A percentile compares a stretch with the other conserved stretches of the same genome.
Conservation (phyloP, 495 filamentous ascomycete species). For the Penicillium taxi region DNA sequence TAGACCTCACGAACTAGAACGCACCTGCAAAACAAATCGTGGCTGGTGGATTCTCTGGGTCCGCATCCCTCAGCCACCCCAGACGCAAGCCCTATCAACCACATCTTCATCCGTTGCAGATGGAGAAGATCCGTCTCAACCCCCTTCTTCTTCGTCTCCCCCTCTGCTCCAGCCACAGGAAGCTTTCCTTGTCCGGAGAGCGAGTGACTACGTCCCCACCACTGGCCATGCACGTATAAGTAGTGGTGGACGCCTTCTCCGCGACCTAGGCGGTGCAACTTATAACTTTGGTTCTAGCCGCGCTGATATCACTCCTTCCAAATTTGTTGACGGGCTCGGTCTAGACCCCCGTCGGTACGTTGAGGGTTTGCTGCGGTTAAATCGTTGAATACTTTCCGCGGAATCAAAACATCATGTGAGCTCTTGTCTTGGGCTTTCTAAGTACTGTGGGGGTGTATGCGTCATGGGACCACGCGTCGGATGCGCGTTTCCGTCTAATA, state of each 20-base stretch:
- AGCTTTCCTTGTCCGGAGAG: slow-evolving; percentile 70
- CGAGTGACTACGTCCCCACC: slow-evolving; percentile 52
- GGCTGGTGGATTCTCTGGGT: slow-evolving; percentile 99
- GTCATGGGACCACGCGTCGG: too few species aligned
- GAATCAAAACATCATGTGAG: too few species aligned
- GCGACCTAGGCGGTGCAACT: slow-evolving; percentile 38
- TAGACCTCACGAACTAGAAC: slow-evolving; percentile 57
- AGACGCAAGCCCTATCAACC: slow-evolving; percentile 12
- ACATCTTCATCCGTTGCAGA: slow-evolving; percentile 13
- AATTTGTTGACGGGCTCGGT: slow-evolving; percentile 77
- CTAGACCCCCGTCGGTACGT: slow-evolving; percentile 83
- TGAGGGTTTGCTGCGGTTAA: slow-evolving; percentile 70
- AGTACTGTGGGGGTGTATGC: too few species aligned
- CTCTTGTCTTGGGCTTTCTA: too few species aligned
- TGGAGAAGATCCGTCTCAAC: slow-evolving; percentile 17
- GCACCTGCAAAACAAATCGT: slow-evolving; percentile 83
- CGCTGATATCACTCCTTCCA: slow-evolving; percentile 49
- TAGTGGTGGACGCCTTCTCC: slow-evolving; percentile 41
- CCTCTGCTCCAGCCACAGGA: slow-evolving; percentile 42
- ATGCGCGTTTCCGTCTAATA: too few species aligned
- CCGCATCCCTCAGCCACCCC: slow-evolving; percentile 44
- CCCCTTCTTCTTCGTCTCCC: not conserved
- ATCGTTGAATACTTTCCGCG: slow-evolving; percentile 47
- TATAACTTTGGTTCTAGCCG: slow-evolving; percentile 14
- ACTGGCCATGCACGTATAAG: slow-evolving; percentile 28